Percentiles rank a stretch among this genome's conserved stretches.
These are phyloP conservation scores for Blakeslea trispora DNA, from an alignment of 371 early-diverging fungal species.

Conservation along the genomic window DNA sequence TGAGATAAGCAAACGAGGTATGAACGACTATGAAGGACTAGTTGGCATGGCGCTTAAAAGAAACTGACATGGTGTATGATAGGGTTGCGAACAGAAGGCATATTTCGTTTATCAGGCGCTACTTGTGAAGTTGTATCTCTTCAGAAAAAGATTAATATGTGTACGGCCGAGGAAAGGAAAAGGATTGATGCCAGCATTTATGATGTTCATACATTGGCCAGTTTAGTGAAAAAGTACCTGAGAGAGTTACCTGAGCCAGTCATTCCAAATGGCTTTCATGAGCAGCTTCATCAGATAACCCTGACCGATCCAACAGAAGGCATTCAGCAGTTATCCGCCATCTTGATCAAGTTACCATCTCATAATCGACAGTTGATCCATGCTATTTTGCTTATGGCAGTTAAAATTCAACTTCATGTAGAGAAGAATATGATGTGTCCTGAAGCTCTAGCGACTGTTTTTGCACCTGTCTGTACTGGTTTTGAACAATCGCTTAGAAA, in stretches of 20 bases:
- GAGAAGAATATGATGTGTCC: constrained; percentile 43
- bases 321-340: constrained; percentile 18
- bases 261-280: constrained; percentile 40
- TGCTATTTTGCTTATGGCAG: constrained; percentile 32
- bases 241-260: constrained; percentile 45
- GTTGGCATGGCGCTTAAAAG: too few species aligned
- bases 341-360: constrained; percentile 34
- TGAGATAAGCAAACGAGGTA: constrained; percentile 29
- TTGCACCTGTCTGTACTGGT: constrained; percentile 49
- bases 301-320: background rate
- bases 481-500: constrained; percentile 37
- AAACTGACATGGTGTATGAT: background rate
- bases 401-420: constrained; percentile 28
- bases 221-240: constrained; percentile 49
- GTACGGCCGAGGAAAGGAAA: constrained; percentile 32
- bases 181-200: constrained; percentile 29
- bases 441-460: constrained; percentile 46
- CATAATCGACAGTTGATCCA: constrained; percentile 40
- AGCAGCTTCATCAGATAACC: constrained; percentile 18
- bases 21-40: too few species aligned
- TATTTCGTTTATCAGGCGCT: constrained; percentile 53
- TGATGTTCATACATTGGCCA: constrained; percentile 49
- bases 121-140: constrained; percentile 38
- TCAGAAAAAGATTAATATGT: constrained; percentile 32
- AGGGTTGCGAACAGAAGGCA: constrained; percentile 33